A percentile compares a stretch with the other conserved stretches of the same genome.
These are phyloP conservation scores for Fonsecaea monophora DNA, from an alignment of 2,329 filamentous ascomycete species.

Conservation along the genomic window DNA sequence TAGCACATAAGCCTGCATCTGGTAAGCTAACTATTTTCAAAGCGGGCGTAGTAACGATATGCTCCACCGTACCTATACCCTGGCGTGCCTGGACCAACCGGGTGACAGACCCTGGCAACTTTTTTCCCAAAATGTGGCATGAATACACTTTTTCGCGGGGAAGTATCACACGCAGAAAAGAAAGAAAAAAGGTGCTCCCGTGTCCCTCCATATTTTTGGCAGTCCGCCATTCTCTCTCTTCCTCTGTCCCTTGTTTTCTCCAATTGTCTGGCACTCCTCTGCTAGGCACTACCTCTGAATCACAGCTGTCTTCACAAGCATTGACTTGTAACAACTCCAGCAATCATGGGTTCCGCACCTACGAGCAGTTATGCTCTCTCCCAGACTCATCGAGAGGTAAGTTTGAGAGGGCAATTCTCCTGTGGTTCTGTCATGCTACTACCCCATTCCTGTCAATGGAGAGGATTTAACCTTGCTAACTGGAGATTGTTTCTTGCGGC, in stretches of 20 bases:
- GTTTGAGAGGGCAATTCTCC: conserved; percentile 40
- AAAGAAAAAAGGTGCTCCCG: not conserved
- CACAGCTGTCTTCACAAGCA: not conserved
- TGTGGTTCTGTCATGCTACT: conserved; percentile 3
- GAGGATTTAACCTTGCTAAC: conserved; percentile 11
- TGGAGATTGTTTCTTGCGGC: conserved; percentile 30
- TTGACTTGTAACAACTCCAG: not conserved
- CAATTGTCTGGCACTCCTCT: not conserved
- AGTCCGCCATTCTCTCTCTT: not conserved
- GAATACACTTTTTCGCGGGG: conserved; percentile 8
- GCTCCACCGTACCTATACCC: conserved; percentile 5
- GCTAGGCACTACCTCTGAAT: conserved; percentile 1
- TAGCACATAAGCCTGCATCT: not conserved
- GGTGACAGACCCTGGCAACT: not conserved
- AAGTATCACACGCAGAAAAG: not conserved
- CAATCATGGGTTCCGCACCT: conserved; percentile 40
- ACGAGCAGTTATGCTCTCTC: conserved; percentile 68
- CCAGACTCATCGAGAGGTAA: conserved; percentile 69
- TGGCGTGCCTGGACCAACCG: not conserved
- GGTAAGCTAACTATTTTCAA: not conserved
- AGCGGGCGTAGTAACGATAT: not conserved
- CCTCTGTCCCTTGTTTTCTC: not conserved
- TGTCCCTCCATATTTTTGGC: not conserved
- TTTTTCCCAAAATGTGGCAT: conserved; percentile 9
- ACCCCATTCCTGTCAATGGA: conserved; percentile 1